Base-by-base conservation (phyloP, 148 eudicot genomes). In the Pouteria glomerata region DNA sequence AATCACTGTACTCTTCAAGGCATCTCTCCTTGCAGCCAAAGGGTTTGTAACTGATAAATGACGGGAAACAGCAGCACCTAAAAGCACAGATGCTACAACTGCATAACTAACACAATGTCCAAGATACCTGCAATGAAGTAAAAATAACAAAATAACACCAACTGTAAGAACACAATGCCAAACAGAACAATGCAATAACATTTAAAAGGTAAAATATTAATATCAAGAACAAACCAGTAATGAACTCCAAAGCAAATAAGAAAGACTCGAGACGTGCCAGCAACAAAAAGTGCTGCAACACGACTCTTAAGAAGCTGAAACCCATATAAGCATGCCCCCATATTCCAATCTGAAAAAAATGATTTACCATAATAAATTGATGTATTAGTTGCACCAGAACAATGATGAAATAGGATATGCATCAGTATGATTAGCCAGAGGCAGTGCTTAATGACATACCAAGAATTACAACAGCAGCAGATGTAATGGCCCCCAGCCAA, bases 51-150 rank as follows among this genome's bases (percentile, higher is more conserved):
- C 93, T 72, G 85, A 83, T 52, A 91, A 85, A 81, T 90, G 97
- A 63, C 99, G 97, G 72, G 97, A 85, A 76, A 90, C 96, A 79
- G 97, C 99, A 69, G 99, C 97, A 72, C 99, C 99, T 71, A 95
- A 81, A 51, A 95, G 89, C 66, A 95, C 93, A 66, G 99, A 89
- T 59, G 97, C 99, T 76, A 95, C 92, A 72, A 95, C 87, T 61
- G 89, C 96, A 86, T 95, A 95, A 82, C 99, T 91, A 30, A 92
- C 83, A 83, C 97, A 95, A 78, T 95, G 99, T 57, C 99, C 99
- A 76, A 95, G 69, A 65, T 88, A 95, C 99, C 99, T 95, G 85
- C 47, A 51, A 21, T 35, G 13, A 53, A 48, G 50, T 56, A 57
- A 33, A n/a, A n/a, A n/a, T n/a, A n/a, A n/a, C n/a, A n/a, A 27